phyloP scores from a whole-genome alignment of 1,284 basidiomycete genomes.

The Sanguinoderma infundibulare region DNA sequence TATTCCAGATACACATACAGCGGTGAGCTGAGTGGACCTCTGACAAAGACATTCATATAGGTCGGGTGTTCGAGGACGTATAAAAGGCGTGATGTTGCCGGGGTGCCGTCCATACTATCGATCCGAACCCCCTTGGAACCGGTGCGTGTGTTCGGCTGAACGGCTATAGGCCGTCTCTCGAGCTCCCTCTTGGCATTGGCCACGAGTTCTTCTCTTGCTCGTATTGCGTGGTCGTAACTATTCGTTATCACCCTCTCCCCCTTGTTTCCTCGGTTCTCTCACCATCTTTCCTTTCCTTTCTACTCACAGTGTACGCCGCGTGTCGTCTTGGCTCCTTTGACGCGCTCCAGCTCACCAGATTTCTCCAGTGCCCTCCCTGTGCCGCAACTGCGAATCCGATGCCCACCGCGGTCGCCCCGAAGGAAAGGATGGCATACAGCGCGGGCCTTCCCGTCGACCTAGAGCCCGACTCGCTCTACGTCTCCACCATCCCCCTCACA shows the following conservation, averaged over 20 bases:
- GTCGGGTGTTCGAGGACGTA: constrained; percentile 2
- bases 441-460: constrained; percentile 10
- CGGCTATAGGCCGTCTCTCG: neutral
- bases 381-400: neutral
- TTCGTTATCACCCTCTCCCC: neutral
- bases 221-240: neutral
- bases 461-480: constrained; percentile 17
- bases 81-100: neutral
- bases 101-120: neutral
- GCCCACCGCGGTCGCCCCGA: constrained; percentile 15
- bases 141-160: neutral
- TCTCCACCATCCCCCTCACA: constrained; percentile 26
- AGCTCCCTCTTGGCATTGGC: neutral
- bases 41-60: neutral
- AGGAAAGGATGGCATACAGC: constrained; percentile 8
- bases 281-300: neutral
- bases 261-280: neutral
- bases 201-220: neutral
- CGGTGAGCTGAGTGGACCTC: neutral
- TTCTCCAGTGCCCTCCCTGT: neutral
- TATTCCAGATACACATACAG: neutral
- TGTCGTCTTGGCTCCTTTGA: neutral
- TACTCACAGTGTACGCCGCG: constrained; percentile 1
- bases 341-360: neutral
- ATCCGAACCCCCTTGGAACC: neutral